Evolutionary conservation across 768 basidiomycete genomes (phyloP), one percentile per base, ranked within the genome.

Genomic region (Suillus lakei): DNA sequence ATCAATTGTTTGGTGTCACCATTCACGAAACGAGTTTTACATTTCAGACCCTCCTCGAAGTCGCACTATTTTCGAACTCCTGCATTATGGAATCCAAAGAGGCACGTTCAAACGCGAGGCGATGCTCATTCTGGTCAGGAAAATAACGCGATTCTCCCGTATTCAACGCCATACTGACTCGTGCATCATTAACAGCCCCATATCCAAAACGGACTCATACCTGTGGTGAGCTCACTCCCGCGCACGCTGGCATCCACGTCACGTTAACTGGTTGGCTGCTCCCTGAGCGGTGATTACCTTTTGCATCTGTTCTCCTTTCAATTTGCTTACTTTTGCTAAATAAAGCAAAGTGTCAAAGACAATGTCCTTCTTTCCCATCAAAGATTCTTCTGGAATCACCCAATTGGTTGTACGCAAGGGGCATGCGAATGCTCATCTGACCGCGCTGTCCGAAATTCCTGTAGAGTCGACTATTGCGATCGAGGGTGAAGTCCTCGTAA

Each of bases 341-440:
- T 73, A 58, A 80, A 95, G 93, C 38, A 90, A 90, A 77, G 83
- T 89, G 21, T 82, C 81, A 62, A 89, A 87, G 77, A 78, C 77
- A 60, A 79, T 95, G 70, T 92, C 92, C 64, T 98, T 98, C 82
- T 94, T 91, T 80, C 90, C 89, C 38, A 85, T 98, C 74, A 91
- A 87, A 72, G 95, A 96, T 77, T 83, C 89, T 50, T 84, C 84
- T 68, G 92, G 93, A 41, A 86, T 84, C 0, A 86, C 91, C 3
- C 96, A 98, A 77, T 88, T 98, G 65, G 84, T 94, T 73, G 84
- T 87, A 51, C 84, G 86, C 69, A 72, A 80, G 67, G 60, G 44
- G 54, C 69, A 70, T 71, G 64, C 69, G 68, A 66, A 65, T 69
- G 63, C 69, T 72, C 41, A 73, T 64, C 75, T 85, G 59, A 73